phyloP scores from a whole-genome alignment of 495 filamentous ascomycete species.

The Acidomyces sp. region DNA sequence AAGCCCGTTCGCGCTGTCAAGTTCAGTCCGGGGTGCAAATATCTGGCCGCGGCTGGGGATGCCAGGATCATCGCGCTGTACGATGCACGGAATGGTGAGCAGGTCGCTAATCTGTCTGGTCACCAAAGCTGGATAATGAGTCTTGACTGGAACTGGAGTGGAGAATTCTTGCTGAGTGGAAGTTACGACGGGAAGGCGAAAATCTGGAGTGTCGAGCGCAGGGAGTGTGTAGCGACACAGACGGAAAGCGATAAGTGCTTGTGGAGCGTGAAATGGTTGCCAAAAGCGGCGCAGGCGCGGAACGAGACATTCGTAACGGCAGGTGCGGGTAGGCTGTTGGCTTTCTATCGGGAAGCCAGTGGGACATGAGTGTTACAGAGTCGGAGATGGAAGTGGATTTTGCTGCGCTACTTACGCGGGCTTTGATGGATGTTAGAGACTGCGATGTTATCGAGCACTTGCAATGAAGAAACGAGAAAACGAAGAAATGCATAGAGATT shows the following conservation, averaged over 20 bases:
- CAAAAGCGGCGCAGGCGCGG: constrained; percentile 45
- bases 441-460: too few species aligned
- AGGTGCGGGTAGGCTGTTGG: constrained; percentile 65
- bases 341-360: constrained; percentile 78
- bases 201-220: constrained; percentile 79
- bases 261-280: constrained; percentile 82
- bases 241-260: constrained; percentile 75
- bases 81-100: constrained; percentile 81
- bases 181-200: constrained; percentile 86
- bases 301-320: constrained; percentile 80
- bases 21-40: constrained; percentile 72
- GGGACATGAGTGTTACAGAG: constrained; percentile 12
- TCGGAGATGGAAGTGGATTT: too few species aligned
- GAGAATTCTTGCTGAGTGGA: constrained; percentile 71
- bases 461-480: too few species aligned
- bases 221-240: constrained; percentile 81
- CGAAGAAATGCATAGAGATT: too few species aligned
- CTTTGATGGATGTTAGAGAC: too few species aligned
- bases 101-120: constrained; percentile 69
- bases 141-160: constrained; percentile 85
- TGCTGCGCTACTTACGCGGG: too few species aligned
- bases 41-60: constrained; percentile 88
- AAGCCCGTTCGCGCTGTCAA: constrained; percentile 71
- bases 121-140: constrained; percentile 77
- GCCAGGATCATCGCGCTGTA: constrained; percentile 79